These are phyloP conservation scores for Podaxis sp. DNA, from an alignment of 768 basidiomycete species.

Conservation along the genomic window DNA sequence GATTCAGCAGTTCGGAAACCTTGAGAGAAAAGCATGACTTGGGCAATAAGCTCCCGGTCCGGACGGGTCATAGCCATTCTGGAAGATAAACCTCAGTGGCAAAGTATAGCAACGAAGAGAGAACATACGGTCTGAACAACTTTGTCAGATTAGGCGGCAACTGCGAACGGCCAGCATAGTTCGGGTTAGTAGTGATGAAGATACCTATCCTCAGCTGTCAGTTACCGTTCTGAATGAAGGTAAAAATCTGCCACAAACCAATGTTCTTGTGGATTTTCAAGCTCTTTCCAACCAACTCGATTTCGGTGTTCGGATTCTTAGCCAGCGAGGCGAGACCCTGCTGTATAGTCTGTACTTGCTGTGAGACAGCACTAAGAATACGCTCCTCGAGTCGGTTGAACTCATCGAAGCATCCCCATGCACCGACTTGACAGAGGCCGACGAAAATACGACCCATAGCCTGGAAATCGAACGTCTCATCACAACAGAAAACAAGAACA, in stretches of 20 bases:
- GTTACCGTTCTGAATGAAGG: background rate
- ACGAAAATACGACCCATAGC: conserved; percentile 99
- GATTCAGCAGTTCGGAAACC: conserved; percentile 98
- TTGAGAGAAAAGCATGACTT: conserved; percentile 99
- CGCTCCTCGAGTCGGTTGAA: conserved; percentile 98
- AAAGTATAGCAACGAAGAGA: background rate
- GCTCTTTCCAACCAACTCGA: conserved; percentile 93
- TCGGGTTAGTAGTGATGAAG: conserved; percentile 99
- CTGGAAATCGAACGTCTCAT: conserved; percentile 99
- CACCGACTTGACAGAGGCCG: conserved; percentile 97
- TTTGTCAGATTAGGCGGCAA: conserved; percentile 88
- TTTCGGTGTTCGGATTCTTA: conserved; percentile 85
- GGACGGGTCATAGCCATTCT: conserved; percentile 99
- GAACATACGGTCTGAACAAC: conserved; percentile 86
- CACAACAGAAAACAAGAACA: conserved; percentile 99
- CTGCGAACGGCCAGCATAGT: conserved; percentile 95
- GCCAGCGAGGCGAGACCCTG: conserved; percentile 85
- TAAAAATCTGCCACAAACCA: conserved; percentile 43
- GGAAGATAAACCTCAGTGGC: conserved; percentile 13
- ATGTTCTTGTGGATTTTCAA: conserved; percentile 94
- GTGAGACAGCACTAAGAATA: conserved; percentile 96
- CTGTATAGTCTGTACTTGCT: conserved; percentile 98
- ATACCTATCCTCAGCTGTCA: conserved; percentile 57
- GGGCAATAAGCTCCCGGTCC: conserved; percentile 97
- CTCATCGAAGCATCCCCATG: conserved; percentile 98